phyloP scores from a whole-genome alignment of 2,329 filamentous ascomycete genomes.

The Akanthomyces dipterigenus region DNA sequence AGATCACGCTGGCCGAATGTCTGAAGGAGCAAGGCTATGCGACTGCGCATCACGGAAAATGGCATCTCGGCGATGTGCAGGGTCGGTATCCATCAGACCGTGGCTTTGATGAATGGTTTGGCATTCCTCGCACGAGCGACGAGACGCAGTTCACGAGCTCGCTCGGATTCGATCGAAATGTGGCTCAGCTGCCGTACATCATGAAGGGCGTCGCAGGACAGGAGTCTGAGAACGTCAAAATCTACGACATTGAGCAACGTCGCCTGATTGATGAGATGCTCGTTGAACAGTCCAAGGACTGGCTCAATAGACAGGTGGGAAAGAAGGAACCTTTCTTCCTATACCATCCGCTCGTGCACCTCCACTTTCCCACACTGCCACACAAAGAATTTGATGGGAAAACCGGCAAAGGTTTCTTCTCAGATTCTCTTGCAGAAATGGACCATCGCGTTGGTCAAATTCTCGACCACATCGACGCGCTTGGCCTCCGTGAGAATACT shows the following conservation, averaged over 20 bases:
- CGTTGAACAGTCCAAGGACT: slow-evolving; percentile 25
- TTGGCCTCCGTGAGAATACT: slow-evolving; percentile 24
- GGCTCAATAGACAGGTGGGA: slow-evolving; percentile 21
- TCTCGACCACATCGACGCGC: slow-evolving; percentile 24
- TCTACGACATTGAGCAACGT: slow-evolving; percentile 27
- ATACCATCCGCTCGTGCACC: slow-evolving; percentile 27
- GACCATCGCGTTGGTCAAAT: slow-evolving; percentile 26
- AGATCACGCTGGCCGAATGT: slow-evolving; percentile 24
- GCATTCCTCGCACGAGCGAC: slow-evolving; percentile 30
- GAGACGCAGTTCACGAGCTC: slow-evolving; percentile 29
- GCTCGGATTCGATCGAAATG: slow-evolving; percentile 25
- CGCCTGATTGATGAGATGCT: slow-evolving; percentile 27
- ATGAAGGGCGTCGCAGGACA: slow-evolving; percentile 24
- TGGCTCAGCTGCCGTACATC: slow-evolving; percentile 28
- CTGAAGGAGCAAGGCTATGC: slow-evolving; percentile 23
- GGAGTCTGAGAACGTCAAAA: slow-evolving; percentile 23
- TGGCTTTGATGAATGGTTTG: slow-evolving; percentile 31
- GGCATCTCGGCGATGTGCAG: slow-evolving; percentile 29
- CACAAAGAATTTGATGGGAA: slow-evolving; percentile 23
- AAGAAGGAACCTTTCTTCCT: slow-evolving; percentile 23
- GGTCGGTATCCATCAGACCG: slow-evolving; percentile 29
- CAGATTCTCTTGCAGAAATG: slow-evolving; percentile 29
- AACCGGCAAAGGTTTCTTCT: slow-evolving; percentile 25
- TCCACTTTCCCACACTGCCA: slow-evolving; percentile 27
- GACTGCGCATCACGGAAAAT: slow-evolving; percentile 28